Base-by-base conservation (phyloP, 768 basidiomycete species). In the Russula sp. region DNA sequence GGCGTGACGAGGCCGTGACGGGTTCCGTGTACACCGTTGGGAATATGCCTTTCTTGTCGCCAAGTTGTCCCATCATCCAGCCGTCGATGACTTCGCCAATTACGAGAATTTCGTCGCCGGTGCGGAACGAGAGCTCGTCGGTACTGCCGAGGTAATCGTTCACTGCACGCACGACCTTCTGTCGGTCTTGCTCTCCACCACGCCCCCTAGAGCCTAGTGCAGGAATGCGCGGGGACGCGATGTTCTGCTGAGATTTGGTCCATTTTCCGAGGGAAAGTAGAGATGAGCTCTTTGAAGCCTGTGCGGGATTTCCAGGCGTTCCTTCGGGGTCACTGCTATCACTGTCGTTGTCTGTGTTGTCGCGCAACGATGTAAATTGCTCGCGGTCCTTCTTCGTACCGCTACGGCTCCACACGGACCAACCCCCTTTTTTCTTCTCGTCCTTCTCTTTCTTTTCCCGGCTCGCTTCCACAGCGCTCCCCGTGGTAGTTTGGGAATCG, bases 1-100 rank as follows among this genome's bases (percentile, higher is more conserved):
- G 73, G 64, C 6, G 71, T 4, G 71, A 69, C 3, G 73, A 55
- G 31, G 80, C 69, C 34, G 76, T 70, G 56, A 76, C 66, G 4
- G 62, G 58, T 67, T 92, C 88, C 9, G 85, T 86, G 73, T 92
- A 89, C 6, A 84, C 80, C 1, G 83, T 80, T 0, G 94, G 94
- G 79, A 97, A 95, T 47, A 96, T 72, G 14, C 94, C 94, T 56
- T 80, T 84, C 65, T 78, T 78, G 2, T 89, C 91, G 59, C 81
- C 75, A 39, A 84, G 71, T 71, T 89, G 85, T 7, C 93, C 94
- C 77, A 93, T 82, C 89, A 91, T 95, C 94, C 94, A 95, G 63
- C 85, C 92, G 65, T 91, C 89, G 39, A 92, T 77, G 0, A 94
- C 89, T 71, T 95, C 91, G 39, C 84, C 85, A 34, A 91, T 68